phyloP scores from a whole-genome alignment of 257 asterid species.

The Buddleja alternifolia region DNA sequence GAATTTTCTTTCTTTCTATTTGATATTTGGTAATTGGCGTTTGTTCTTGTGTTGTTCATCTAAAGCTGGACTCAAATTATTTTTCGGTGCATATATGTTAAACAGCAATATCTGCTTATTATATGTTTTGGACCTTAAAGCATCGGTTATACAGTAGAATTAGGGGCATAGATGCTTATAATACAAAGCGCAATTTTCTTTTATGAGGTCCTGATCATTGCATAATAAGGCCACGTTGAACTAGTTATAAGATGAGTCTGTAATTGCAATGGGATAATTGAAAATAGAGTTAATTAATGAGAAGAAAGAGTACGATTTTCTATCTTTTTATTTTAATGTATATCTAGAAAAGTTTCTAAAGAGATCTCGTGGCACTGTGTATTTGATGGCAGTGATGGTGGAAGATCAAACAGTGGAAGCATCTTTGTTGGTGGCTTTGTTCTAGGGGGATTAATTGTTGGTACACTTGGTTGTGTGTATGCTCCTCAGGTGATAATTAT shows the following conservation, averaged over 20 bases:
- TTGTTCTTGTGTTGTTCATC: background rate
- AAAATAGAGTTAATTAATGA: constrained; percentile 7
- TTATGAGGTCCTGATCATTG: no score
- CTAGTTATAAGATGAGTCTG: background rate
- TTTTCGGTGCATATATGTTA: background rate
- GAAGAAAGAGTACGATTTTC: background rate
- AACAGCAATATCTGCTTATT: background rate
- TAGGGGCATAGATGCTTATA: no score
- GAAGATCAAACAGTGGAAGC: constrained; percentile 48
- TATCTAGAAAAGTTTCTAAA: constrained; percentile 24
- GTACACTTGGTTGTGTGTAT: constrained; percentile 74
- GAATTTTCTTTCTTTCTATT: background rate
- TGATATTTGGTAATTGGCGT: constrained; percentile 3
- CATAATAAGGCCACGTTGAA: no score
- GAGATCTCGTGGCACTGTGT: constrained; percentile 1
- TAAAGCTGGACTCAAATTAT: background rate
- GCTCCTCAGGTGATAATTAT: constrained; percentile 74
- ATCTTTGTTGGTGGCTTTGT: constrained; percentile 78
- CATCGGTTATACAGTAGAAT: no score
- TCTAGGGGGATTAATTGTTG: constrained; percentile 78
- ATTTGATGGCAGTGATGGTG: constrained; percentile 56
- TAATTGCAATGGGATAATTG: background rate
- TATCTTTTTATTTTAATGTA: background rate
- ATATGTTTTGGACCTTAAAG: no score
- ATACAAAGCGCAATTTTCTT: no score